phyloP scores from a whole-genome alignment of 2,329 filamentous ascomycete species.

The Gaeumannomyces tritici region DNA sequence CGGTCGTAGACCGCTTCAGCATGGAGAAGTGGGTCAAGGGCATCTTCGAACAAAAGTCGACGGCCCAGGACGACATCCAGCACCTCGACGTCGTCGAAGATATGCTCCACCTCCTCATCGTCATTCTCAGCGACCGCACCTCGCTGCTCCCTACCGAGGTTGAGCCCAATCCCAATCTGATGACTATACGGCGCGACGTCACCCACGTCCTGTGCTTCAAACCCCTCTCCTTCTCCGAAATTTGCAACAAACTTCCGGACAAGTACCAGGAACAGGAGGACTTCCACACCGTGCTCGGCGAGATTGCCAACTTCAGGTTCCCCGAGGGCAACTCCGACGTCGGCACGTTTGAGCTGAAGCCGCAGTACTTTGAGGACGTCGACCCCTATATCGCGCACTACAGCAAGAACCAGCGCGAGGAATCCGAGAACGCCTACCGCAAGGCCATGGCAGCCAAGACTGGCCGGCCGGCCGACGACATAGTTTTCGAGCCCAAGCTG shows the following conservation, averaged over 20 bases:
- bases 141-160: slow-evolving; percentile 58
- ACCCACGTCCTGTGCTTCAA: slow-evolving; percentile 94
- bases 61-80: slow-evolving; percentile 76
- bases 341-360: slow-evolving; percentile 86
- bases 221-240: slow-evolving; percentile 87
- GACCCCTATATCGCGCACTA: slow-evolving; percentile 97
- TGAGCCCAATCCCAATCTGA: slow-evolving; percentile 53
- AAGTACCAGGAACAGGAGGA: slow-evolving; percentile 82
- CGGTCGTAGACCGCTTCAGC: slow-evolving; percentile 85
- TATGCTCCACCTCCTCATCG: slow-evolving; percentile 86
- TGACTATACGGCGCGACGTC: slow-evolving; percentile 78
- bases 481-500: slow-evolving; percentile 85
- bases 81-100: slow-evolving; percentile 92
- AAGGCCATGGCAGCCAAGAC: slow-evolving; percentile 81
- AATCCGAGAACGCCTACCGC: slow-evolving; percentile 83
- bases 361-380: slow-evolving; percentile 75
- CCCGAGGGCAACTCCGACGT: slow-evolving; percentile 89
- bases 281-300: slow-evolving; percentile 73
- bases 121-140: slow-evolving; percentile 80
- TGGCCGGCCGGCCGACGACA: slow-evolving; percentile 68
- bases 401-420: slow-evolving; percentile 92
- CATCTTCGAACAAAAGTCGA: slow-evolving; percentile 61
- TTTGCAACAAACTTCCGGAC: slow-evolving; percentile 77
- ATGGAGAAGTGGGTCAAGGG: slow-evolving; percentile 82
- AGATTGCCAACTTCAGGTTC: slow-evolving; percentile 80